These are phyloP conservation scores for Eucalyptus lansdowneana DNA, from an alignment of 345 rosid genomes.

Conservation along the genomic window DNA sequence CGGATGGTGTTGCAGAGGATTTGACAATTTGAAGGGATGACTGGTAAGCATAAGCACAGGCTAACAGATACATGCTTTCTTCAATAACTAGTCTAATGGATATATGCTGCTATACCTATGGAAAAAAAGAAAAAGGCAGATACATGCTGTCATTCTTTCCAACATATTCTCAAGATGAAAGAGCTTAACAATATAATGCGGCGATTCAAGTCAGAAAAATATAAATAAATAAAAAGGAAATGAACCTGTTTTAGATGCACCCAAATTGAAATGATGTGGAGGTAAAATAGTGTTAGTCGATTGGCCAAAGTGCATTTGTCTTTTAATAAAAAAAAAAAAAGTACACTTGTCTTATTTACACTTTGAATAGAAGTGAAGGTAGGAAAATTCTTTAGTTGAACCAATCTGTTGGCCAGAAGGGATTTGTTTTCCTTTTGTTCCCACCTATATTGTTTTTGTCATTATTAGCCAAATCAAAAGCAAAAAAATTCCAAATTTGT, in stretches of 20 bases:
- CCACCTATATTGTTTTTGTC: background rate
- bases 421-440: background rate
- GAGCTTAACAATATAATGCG: background rate
- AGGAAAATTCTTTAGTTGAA: background rate
- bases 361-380: background rate
- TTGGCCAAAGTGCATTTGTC: background rate
- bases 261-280: background rate
- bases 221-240: background rate
- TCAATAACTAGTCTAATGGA: background rate
- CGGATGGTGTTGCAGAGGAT: background rate
- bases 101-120: background rate
- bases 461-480: background rate
- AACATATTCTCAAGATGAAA: background rate
- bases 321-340: background rate
- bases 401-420: background rate
- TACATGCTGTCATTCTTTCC: background rate
- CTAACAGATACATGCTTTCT: background rate
- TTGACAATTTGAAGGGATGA: background rate
- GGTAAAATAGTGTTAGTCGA: background rate
- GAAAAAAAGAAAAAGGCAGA: background rate
- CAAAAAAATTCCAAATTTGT: background rate
- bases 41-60: background rate
- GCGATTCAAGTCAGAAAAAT: background rate
- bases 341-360: background rate
- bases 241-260: background rate